Base-by-base conservation (phyloP, 2,329 filamentous ascomycete species). In the Phialemoniopsis sp. region DNA sequence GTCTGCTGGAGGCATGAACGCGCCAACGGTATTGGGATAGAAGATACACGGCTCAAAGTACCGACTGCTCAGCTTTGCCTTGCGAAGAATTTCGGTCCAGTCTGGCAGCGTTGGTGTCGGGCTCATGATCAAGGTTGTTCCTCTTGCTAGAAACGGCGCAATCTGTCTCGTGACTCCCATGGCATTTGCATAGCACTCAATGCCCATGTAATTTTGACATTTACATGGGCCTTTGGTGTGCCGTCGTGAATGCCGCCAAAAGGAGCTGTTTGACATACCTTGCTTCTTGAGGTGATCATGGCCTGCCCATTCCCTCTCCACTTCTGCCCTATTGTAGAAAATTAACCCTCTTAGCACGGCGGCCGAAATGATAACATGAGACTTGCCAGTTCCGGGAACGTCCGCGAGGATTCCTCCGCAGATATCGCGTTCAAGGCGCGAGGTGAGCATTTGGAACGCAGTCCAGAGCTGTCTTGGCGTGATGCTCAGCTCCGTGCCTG, bases 151-250 rank as follows among this genome's bases (percentile, higher is more conserved):
- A 9, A 26, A 14, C 38, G 46, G 46, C n/a, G 44, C 50, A 12
- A 52, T 26, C 5, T 30, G 43, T 16, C 48, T 45, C 9, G 50
- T 51, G 31, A 45, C 35, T 10, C 50, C 43, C 28, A 40, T 40
- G 5, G 48, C 41, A 38, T 49, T 48, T 29, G 48, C 50, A 34
- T 46, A 52, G 41, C 50, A 52, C 40, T 49, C 46, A 34, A 52
- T 48, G 17, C 48, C 50, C 36, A 46, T 31, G 8, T 29, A 29
- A 34, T 51, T 46, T 36, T 44, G 45, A 19, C 50, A 52, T 2
- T 44, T 32, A 34, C 50, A 52, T 6, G 39, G 31, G 16, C 30
- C 33, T 13, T 38, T 9, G n/a, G 21, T 16, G n/a, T 31, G 18
- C 13, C 16, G 7, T 4, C 3, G 18, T 13, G 13, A 2, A n/a